Evolutionary conservation across 257 asterid genomes (phyloP).

Genomic region (Nicotiana tomentosiformis): DNA sequence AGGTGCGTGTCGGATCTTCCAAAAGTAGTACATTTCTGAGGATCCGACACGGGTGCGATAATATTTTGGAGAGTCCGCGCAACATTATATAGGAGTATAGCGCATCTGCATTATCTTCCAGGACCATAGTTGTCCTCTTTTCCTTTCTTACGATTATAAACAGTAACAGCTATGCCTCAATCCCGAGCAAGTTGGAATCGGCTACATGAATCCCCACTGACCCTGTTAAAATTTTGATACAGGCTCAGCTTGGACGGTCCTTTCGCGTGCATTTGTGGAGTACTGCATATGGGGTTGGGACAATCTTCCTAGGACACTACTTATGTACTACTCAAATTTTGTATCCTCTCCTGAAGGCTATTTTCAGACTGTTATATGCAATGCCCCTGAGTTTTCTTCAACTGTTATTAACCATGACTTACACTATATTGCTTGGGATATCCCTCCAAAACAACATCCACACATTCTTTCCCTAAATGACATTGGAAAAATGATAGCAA

Average conservation of each 20-base stretch:
- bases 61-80: too few relatives aligned
- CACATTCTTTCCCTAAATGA: slow-evolving; percentile 17
- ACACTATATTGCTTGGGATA: slow-evolving; percentile 26
- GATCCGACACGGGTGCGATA: too few relatives aligned
- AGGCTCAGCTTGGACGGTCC: slow-evolving; percentile 28
- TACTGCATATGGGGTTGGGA: slow-evolving; percentile 34
- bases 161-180: neutral
- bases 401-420: slow-evolving; percentile 27
- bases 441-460: slow-evolving; percentile 26
- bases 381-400: slow-evolving; percentile 21
- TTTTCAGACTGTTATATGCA: slow-evolving; percentile 24
- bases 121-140: neutral
- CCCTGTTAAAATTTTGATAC: neutral
- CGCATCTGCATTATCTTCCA: too few relatives aligned
- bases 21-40: too few relatives aligned
- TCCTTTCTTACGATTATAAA: neutral
- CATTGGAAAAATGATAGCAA: slow-evolving; percentile 11
- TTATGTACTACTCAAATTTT: slow-evolving; percentile 27
- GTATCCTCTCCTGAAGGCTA: slow-evolving; percentile 30
- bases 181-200: neutral
- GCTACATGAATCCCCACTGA: neutral
- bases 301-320: slow-evolving; percentile 25
- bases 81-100: too few relatives aligned
- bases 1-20: too few relatives aligned
- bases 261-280: slow-evolving; percentile 21